Evolutionary conservation across 1,139 yeast species (phyloP), one percentile per base, ranked within the genome.

Genomic region (Debaryomyces sp.): DNA sequence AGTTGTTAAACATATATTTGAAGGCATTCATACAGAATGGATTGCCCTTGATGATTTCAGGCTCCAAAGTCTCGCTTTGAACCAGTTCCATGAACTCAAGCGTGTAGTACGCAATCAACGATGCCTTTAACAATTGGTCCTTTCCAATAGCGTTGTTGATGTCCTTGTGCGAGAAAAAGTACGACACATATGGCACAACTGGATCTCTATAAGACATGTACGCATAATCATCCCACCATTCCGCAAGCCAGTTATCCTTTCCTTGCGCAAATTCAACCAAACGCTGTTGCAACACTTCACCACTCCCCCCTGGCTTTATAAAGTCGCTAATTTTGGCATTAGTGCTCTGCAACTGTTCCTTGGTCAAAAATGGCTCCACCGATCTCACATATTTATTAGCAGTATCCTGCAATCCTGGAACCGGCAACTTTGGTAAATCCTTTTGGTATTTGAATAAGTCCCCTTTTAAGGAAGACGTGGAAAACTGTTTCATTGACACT

Each of bases 11-110:
- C 96, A 94, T 88, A 75, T 84, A 82, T 63, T 81, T 82, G 80
- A 89, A 92, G 34, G 96, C 87, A 67, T 90, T 92, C 98, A 92
- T 92, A 71, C 97, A 92, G 66, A 82, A 86, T 21, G 98, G 97
- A 58, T 78, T 78, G 48, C 85, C 86, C 73, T 82, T 88, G 74
- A 90, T 83, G 54, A 87, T 73, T 69, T 94, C 98, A 1, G 97
- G 91, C 57, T 78, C 84, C 57, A 87, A 71, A 21, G 82, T 70
- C 64, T 86, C 89, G 53, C 68, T 70, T 61, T 82, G 85, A 48
- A 86, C 75, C 26, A 75, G 60, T 51, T 75, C 73, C 71, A 78
- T 74, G 58, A 86, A 87, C 53, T 81, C 76, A 42, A 82, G 67
- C 41, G 85, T 77, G 57, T 84, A 76, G 49, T 73, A 68, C 29